Percentiles rank a stretch among this genome's conserved stretches.
Conservation (phyloP, 2,329 filamentous ascomycete species). For the Neoarthrinium moseri region DNA sequence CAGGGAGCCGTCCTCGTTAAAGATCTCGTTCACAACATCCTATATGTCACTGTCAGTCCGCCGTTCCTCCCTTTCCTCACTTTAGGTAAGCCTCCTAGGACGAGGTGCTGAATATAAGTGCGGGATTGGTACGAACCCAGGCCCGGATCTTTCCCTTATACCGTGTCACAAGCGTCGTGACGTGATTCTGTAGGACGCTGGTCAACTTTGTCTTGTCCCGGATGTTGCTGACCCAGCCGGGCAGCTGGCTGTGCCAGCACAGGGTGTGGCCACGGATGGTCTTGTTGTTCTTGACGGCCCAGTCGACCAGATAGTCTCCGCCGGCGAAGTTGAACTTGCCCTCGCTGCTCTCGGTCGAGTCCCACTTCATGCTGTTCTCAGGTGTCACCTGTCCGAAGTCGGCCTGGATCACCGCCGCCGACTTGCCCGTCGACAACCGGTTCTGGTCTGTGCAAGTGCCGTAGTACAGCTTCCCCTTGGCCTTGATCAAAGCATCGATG, state of each 20-base stretch:
- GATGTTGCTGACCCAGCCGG: constrained; percentile 54
- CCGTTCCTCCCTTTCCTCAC: too few species aligned
- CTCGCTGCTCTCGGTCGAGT: constrained; percentile 39
- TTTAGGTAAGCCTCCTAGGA: not conserved
- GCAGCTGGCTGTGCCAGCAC: constrained; percentile 62
- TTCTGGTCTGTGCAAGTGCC: constrained; percentile 57
- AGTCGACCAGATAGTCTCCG: constrained; percentile 61
- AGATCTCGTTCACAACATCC: constrained; percentile 67
- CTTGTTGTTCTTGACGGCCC: constrained; percentile 54
- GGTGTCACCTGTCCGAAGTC: constrained; percentile 65
- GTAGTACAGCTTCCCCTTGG: constrained; percentile 65
- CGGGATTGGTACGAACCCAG: constrained; percentile 21
- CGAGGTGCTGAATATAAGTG: not conserved
- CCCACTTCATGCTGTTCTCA: constrained; percentile 74
- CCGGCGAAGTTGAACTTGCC: constrained; percentile 53
- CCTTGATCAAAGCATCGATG: constrained; percentile 56
- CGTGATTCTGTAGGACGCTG: constrained; percentile 57
- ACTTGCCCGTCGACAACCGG: constrained; percentile 46
- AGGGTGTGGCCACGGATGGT: constrained; percentile 65
- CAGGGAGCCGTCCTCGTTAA: constrained; percentile 59
- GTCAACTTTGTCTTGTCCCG: constrained; percentile 40
- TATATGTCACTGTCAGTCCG: constrained; percentile 5
- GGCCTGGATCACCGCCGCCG: constrained; percentile 55
- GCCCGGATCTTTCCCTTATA: constrained; percentile 61
- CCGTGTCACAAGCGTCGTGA: constrained; percentile 53